These are phyloP conservation scores for Dactylis glomerata DNA, from an alignment of 176 grass and related monocot genomes.

Conservation along the genomic window DNA sequence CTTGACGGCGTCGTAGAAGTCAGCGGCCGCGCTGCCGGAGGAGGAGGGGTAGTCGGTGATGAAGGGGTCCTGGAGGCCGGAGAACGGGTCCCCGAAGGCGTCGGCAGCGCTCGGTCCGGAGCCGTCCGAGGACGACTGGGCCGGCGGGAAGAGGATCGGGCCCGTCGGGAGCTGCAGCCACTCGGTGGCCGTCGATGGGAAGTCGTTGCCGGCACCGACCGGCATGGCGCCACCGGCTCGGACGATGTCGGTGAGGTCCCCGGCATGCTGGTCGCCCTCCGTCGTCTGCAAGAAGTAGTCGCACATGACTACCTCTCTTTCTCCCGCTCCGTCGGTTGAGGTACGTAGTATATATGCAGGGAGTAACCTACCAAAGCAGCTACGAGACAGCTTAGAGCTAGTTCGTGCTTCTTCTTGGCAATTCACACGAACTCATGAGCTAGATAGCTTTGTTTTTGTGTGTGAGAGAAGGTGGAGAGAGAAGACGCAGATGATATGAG, in stretches of 20 bases:
- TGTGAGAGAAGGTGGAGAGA: not conserved
- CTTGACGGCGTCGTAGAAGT: conserved; percentile 29
- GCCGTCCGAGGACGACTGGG: conserved; percentile 29
- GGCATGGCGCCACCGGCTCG: conserved; percentile 44
- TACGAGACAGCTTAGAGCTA: conserved; percentile 1
- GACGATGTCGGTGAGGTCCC: conserved; percentile 80
- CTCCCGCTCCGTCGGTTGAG: not conserved
- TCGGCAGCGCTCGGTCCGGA: not conserved
- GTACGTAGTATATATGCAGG: not conserved
- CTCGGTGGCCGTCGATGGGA: conserved; percentile 30
- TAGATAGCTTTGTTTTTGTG: conserved; percentile 42
- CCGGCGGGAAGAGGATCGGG: conserved; percentile 31
- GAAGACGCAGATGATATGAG: not conserved
- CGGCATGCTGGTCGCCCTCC: conserved; percentile 65
- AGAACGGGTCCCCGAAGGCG: conserved; percentile 57
- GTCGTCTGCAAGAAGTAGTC: conserved; percentile 76
- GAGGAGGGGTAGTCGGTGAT: conserved; percentile 25
- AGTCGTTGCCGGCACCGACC: not conserved
- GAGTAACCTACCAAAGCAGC: not conserved
- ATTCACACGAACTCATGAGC: conserved; percentile 19
- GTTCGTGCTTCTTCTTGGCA: conserved; percentile 14
- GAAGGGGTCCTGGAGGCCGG: conserved; percentile 56
- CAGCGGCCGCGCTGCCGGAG: not conserved
- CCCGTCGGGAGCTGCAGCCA: conserved; percentile 41
- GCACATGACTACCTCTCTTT: conserved; percentile 49